phyloP scores from a whole-genome alignment of 2,329 filamentous ascomycete species.

The Clarireedia homoeocarpa region DNA sequence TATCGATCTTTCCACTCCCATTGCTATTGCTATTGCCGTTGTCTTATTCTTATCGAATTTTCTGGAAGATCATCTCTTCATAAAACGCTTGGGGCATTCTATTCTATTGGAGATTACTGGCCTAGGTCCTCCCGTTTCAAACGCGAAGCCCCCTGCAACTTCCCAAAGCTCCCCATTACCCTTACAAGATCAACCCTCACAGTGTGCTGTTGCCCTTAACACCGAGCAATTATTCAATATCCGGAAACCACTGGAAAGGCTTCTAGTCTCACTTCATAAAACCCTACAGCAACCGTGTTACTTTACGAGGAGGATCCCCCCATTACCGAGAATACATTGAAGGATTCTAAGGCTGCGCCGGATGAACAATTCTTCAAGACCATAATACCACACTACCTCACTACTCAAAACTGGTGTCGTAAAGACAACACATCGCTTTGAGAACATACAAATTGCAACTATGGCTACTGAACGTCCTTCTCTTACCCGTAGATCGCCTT shows the following conservation, averaged over 20 bases:
- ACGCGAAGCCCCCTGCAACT: constrained; percentile 5
- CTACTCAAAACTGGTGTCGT: too few species aligned
- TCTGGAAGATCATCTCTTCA: too few species aligned
- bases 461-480: constrained; percentile 22
- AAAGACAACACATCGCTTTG: too few species aligned
- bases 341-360: too few species aligned
- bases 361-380: too few species aligned
- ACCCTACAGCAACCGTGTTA: constrained; percentile 19
- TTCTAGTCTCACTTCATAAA: constrained; percentile 13
- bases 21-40: too few species aligned
- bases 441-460: neutral
- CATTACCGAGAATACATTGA: too few species aligned
- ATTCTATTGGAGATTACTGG: neutral
- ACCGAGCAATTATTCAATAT: constrained; percentile 12
- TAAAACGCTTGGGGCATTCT: constrained; percentile 5
- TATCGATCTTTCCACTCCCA: too few species aligned
- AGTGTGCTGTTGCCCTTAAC: neutral
- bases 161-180: neutral
- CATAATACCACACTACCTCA: too few species aligned
- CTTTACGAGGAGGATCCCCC: neutral
- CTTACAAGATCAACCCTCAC: too few species aligned
- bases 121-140: neutral
- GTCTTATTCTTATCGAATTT: too few species aligned
- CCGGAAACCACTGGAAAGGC: constrained; percentile 1
- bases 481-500: constrained; percentile 44